Base-by-base conservation (phyloP, 768 basidiomycete genomes). In the Panus rudis region DNA sequence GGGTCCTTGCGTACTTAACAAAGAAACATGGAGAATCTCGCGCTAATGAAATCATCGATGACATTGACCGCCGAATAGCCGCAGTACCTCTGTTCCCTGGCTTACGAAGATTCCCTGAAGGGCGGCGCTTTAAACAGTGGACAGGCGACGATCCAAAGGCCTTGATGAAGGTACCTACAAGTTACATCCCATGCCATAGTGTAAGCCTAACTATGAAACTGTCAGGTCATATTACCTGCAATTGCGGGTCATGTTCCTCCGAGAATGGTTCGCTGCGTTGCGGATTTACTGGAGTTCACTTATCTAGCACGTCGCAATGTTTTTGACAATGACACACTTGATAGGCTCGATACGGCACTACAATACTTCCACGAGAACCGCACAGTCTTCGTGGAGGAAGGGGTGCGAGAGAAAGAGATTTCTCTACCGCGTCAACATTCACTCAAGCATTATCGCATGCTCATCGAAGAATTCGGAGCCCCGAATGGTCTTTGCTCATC, bases 1-100 rank as follows among this genome's bases (percentile, higher is more conserved):
- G 68, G 69, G 55, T 64, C 0, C 37, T 43, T 1, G 48, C 61
- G 4, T 70, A 67, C 40, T 40, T 72, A 1, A 8, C 34, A 1
- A 25, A 25, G 3, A 42, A 65, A 47, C 7, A 11, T 8, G 50
- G 35, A 0, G 41, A 50, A 16, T 38, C 42, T n/a, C 13, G 22
- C 16, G 5, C 6, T 0, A 39, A 52, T 28, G 40, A 25, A 2
- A 64, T 69, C 4, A 33, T 68, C n/a, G 61, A 57, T 45, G 63
- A 66, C 31, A 65, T 66, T 47, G 63, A 68, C 42, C 46, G 52
- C 4, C 48, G 47, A 28, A 48, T 48, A 25, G 30, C 47, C 10
- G 34, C 47, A 4, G 47, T 27, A 23, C 47, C 47, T 11, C 6
- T 38, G 22, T 48, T 38, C 25, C 47, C 39, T 23, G 54, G 52